Conservation (phyloP, 306 rosid species). For the Begonia fuchsioides region DNA sequence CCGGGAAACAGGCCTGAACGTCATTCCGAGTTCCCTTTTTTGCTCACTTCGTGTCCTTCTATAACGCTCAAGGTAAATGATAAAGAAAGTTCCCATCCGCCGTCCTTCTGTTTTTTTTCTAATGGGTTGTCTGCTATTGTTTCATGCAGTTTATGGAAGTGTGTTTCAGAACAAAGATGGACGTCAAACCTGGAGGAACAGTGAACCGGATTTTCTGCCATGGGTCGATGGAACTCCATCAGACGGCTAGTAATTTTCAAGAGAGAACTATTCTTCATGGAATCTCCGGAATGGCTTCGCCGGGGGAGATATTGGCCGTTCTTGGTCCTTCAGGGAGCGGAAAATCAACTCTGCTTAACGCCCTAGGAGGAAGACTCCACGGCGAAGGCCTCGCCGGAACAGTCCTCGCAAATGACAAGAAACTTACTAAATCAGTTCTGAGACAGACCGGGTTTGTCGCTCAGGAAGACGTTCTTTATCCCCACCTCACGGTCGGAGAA, state of each 20-base stretch:
- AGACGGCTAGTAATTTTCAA: slow-evolving; percentile 11
- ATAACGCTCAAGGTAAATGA: slow-evolving; percentile 61
- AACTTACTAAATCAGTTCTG: slow-evolving; percentile 24
- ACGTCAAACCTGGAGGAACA: slow-evolving; percentile 17
- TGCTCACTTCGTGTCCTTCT: slow-evolving; percentile 36
- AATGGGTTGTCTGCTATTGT: not conserved
- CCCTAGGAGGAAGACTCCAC: slow-evolving; percentile 50
- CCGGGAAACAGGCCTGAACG: slow-evolving; percentile 8
- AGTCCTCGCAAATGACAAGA: slow-evolving; percentile 42
- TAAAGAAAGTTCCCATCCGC: not conserved
- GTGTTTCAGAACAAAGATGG: slow-evolving; percentile 33
- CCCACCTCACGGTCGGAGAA: slow-evolving; percentile 70
- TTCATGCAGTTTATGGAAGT: slow-evolving; percentile 63
- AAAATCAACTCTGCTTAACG: slow-evolving; percentile 71
- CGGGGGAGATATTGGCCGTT: slow-evolving; percentile 73
- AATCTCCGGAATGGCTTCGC: slow-evolving; percentile 55
- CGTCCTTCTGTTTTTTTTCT: slow-evolving; percentile 1
- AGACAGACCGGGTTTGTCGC: slow-evolving; percentile 68
- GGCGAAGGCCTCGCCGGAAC: slow-evolving; percentile 44
- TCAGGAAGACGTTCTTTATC: slow-evolving; percentile 73
- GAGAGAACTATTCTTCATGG: slow-evolving; percentile 50
- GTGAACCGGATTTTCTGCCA: slow-evolving; percentile 17
- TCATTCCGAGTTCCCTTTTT: slow-evolving; percentile 28
- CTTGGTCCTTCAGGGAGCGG: slow-evolving; percentile 93
- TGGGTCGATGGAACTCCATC: slow-evolving; percentile 2